phyloP scores from a whole-genome alignment of 2,329 filamentous ascomycete genomes.

The Aureobasidium subglaciale region DNA sequence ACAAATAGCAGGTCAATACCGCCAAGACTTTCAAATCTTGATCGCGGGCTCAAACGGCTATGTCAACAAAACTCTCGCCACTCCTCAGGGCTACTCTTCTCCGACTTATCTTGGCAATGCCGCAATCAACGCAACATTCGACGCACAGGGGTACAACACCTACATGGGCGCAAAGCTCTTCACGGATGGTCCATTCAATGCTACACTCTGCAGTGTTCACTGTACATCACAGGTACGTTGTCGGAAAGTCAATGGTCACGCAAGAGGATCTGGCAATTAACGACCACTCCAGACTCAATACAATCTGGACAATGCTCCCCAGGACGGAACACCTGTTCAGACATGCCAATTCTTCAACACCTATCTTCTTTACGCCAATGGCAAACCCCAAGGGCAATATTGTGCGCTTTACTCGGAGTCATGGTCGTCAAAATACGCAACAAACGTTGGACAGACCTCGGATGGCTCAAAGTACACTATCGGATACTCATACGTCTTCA shows the following conservation, averaged over 20 bases:
- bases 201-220: not conserved
- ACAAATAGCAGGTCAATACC: too few relatives aligned
- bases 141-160: slow-evolving; percentile 23
- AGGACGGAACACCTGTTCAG: not conserved
- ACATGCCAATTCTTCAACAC: slow-evolving; percentile 29
- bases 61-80: not conserved
- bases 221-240: too few relatives aligned
- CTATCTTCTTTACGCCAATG: slow-evolving; percentile 34
- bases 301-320: too few relatives aligned
- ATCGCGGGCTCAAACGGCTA: slow-evolving; percentile 17
- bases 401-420: slow-evolving; percentile 31
- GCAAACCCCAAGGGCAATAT: slow-evolving; percentile 29
- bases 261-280: too few relatives aligned
- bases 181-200: slow-evolving; percentile 16
- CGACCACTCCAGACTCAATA: too few relatives aligned
- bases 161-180: slow-evolving; percentile 25
- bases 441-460: slow-evolving; percentile 16
- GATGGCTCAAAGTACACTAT: slow-evolving; percentile 12
- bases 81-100: slow-evolving; percentile 15
- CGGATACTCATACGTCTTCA: slow-evolving; percentile 1
- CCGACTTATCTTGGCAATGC: slow-evolving; percentile 18
- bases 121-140: slow-evolving; percentile 23
- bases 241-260: too few relatives aligned
- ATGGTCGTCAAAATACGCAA: slow-evolving; percentile 20
- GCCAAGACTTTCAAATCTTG: slow-evolving; percentile 18